Evolutionary conservation across 2,329 filamentous ascomycete genomes (phyloP).

Genomic region (Sarocladium kiliense): DNA sequence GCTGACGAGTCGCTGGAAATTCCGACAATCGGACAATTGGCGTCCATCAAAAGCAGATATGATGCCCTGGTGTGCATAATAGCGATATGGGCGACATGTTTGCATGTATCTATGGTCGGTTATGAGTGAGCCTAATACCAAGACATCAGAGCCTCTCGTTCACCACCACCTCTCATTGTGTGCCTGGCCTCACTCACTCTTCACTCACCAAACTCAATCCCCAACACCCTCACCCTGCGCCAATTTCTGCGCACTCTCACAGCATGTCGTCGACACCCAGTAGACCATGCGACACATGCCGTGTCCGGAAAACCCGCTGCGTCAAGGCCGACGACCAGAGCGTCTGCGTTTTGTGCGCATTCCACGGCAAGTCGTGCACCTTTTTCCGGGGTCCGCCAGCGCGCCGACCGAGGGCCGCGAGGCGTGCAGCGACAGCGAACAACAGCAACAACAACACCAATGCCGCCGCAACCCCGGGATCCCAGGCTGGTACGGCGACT

Average conservation of each 20-base stretch:
- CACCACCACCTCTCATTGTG: neutral
- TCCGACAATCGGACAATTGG: too few species aligned
- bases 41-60: too few species aligned
- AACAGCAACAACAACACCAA: neutral
- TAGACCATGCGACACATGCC: conserved; percentile 5
- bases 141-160: too few species aligned
- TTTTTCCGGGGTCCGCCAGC: conserved; percentile 4
- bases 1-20: too few species aligned
- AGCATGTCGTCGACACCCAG: conserved; percentile 5
- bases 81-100: too few species aligned
- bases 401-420: conserved; percentile 4
- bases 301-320: neutral
- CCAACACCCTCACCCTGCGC: neutral
- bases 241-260: neutral
- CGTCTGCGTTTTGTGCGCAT: conserved; percentile 8
- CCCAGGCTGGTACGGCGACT: neutral
- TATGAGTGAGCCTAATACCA: too few species aligned
- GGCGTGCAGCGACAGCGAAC: conserved; percentile 1
- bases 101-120: too few species aligned
- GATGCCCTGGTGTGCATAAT: too few species aligned
- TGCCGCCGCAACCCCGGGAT: neutral
- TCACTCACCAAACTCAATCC: neutral
- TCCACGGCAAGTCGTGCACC: conserved; percentile 9
- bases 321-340: conserved; percentile 9
- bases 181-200: neutral